A percentile compares a stretch with the other conserved stretches of the same genome.
Conservation (phyloP, 2,329 filamentous ascomycete genomes). For the Fusarium algeriense region DNA sequence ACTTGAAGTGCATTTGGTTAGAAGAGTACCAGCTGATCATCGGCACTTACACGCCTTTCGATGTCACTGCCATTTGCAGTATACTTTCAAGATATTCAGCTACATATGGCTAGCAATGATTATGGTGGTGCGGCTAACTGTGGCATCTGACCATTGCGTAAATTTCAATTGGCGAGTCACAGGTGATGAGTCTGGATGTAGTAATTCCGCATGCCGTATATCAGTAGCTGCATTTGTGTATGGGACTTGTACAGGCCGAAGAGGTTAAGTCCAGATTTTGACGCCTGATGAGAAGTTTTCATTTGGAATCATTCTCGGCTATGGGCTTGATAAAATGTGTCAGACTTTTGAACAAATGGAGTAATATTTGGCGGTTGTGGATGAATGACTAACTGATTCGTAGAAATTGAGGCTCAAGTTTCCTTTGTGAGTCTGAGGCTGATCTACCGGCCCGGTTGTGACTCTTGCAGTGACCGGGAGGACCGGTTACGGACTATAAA, state of each 20-base stretch:
- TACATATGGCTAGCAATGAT: background rate
- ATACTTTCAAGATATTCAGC: constrained; percentile 2
- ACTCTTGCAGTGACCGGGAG: constrained; percentile 13
- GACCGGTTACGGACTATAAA: background rate
- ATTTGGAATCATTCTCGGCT: background rate
- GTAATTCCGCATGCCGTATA: background rate
- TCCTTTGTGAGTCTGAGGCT: background rate
- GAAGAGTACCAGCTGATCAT: background rate
- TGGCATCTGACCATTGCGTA: constrained; percentile 41
- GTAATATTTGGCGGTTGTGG: background rate
- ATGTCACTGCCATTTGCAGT: constrained; percentile 3
- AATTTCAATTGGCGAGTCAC: constrained; percentile 38
- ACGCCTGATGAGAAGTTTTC: background rate
- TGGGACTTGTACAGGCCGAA: background rate
- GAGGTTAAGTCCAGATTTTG: background rate
- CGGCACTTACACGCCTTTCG: background rate
- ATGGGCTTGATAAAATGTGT: background rate
- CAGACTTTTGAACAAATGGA: background rate
- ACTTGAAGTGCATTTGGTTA: background rate
- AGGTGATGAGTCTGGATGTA: constrained; percentile 7
- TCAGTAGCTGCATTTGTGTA: constrained; percentile 1
- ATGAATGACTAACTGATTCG: background rate
- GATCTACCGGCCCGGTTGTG: constrained; percentile 27
- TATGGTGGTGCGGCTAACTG: constrained; percentile 28
- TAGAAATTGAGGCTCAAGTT: background rate